Evolutionary conservation across 164 flowering plant genomes (phyloP).

Genomic region (Liriodendron chinense): DNA sequence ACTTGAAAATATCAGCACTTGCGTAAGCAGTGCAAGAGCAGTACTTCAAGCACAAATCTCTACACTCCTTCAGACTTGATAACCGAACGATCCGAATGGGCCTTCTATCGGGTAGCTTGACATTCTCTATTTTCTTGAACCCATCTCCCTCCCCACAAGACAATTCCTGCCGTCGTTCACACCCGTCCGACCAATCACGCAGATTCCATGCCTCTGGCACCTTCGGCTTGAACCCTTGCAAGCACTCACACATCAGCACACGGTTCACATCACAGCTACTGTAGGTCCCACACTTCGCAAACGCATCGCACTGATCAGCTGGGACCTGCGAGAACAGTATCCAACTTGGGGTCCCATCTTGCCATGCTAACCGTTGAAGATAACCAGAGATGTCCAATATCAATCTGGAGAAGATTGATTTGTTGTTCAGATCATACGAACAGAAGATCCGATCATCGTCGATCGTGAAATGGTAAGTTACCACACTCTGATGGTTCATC

Average conservation of each 20-base stretch:
- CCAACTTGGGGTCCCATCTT: background rate
- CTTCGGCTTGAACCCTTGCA: slow-evolving; percentile 27
- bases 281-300: slow-evolving; percentile 27
- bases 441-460: slow-evolving; percentile 33
- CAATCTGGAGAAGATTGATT: slow-evolving; percentile 31
- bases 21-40: slow-evolving; percentile 32
- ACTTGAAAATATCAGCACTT: slow-evolving; percentile 4
- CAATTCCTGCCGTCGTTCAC: slow-evolving; percentile 6
- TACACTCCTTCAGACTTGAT: slow-evolving; percentile 25
- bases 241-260: slow-evolving; percentile 24
- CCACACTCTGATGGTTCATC: slow-evolving; percentile 20
- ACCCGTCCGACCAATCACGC: slow-evolving; percentile 23
- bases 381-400: slow-evolving; percentile 21
- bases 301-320: slow-evolving; percentile 31
- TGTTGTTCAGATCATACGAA: slow-evolving; percentile 18
- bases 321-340: slow-evolving; percentile 14
- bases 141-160: slow-evolving; percentile 20
- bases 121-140: slow-evolving; percentile 10
- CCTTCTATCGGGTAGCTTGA: slow-evolving; percentile 25
- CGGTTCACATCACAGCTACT: slow-evolving; percentile 26
- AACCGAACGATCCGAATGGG: background rate
- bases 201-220: slow-evolving; percentile 8
- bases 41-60: slow-evolving; percentile 12
- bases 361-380: slow-evolving; percentile 21
- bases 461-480: slow-evolving; percentile 18